Evolutionary conservation across 2,329 filamentous ascomycete genomes (phyloP), one percentile per base, ranked within the genome.

Genomic region (Cercospora janseana): DNA sequence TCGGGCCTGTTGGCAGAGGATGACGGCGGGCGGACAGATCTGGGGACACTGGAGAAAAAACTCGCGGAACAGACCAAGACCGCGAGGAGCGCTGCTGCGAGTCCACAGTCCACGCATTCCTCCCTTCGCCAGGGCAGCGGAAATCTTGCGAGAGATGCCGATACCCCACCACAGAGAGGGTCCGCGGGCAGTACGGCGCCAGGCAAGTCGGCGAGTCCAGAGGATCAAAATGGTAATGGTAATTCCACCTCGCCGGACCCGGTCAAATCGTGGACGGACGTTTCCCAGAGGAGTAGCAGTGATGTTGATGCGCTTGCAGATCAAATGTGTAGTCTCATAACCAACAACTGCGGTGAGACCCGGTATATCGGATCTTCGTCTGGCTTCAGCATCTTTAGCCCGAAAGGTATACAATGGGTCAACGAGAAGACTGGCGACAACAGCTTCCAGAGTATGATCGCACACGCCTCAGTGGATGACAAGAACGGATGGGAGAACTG

Each of bases 301-400:
- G 56, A 56, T 42, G 50, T 53, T 21, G 53, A 94, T 67, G 85
- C 84, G 1, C 72, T 98, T 50, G 95, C 92, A 1, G 93, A 98
- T 72, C 93, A 96, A 86, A 97, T 98, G 93, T 97, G 92, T 70
- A 96, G 91, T 2, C 74, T 98, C 24, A 91, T 98, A 23, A 97
- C 92, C 1, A 97, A 95, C 66, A 90, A 92, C 61, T 87, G 83
- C 56, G 93, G 93, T 47, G 93, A 98, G 74, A 96, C 92, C 6
- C 80, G 93, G 70, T 98, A 95, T 67, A 95, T 97, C 60, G 93
- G 92, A 20, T 96, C 91, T 0, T 97, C 92, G 0, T 98, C 93
- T 2, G 93, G 93, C 3, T 97, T 97, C 70, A 97, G 92, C 47
- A 98, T 98, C 62, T 97, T 98, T 74, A 97, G 92, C 0, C 93